Percentiles rank a stretch among this genome's conserved stretches.
These are phyloP conservation scores for Lactarius vividus DNA, from an alignment of 768 basidiomycete genomes.

Conservation along the genomic window DNA sequence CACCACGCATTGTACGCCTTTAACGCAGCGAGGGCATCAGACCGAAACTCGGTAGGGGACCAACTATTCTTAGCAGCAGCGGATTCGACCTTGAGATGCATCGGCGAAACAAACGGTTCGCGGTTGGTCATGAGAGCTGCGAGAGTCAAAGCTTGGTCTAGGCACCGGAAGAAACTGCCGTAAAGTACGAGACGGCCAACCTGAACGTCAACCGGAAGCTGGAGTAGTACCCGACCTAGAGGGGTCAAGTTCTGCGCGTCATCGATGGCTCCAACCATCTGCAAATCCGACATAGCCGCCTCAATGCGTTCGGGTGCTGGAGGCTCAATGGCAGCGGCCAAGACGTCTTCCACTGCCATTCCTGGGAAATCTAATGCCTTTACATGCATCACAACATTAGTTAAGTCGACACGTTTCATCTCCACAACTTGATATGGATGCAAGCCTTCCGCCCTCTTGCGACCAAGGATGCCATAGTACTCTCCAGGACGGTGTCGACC, in stretches of 20 bases:
- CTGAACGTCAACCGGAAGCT: slow-evolving; percentile 86
- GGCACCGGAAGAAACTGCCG: slow-evolving; percentile 90
- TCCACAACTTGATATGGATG: slow-evolving; percentile 87
- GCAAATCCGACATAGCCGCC: slow-evolving; percentile 75
- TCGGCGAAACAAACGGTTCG: slow-evolving; percentile 86
- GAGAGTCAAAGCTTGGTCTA: slow-evolving; percentile 82
- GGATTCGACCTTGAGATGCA: slow-evolving; percentile 70
- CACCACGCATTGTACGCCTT: slow-evolving; percentile 84
- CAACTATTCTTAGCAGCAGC: slow-evolving; percentile 72
- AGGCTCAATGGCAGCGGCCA: slow-evolving; percentile 83
- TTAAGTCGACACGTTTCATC: slow-evolving; percentile 89
- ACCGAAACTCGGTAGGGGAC: slow-evolving; percentile 75
- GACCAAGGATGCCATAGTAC: slow-evolving; percentile 82
- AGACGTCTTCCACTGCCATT: slow-evolving; percentile 83
- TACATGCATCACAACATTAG: slow-evolving; percentile 94
- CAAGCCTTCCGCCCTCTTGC: slow-evolving; percentile 55
- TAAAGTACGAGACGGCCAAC: slow-evolving; percentile 87
- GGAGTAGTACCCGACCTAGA: slow-evolving; percentile 82
- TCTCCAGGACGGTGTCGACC: slow-evolving; percentile 89
- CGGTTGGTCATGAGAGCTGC: slow-evolving; percentile 90
- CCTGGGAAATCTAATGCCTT: slow-evolving; percentile 89
- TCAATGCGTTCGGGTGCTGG: slow-evolving; percentile 73
- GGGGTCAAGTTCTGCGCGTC: slow-evolving; percentile 72
- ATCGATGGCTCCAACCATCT: slow-evolving; percentile 87
- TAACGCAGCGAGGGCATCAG: slow-evolving; percentile 77